These are phyloP conservation scores for Gossypium stocksii DNA, from an alignment of 345 rosid species.

Conservation along the genomic window DNA sequence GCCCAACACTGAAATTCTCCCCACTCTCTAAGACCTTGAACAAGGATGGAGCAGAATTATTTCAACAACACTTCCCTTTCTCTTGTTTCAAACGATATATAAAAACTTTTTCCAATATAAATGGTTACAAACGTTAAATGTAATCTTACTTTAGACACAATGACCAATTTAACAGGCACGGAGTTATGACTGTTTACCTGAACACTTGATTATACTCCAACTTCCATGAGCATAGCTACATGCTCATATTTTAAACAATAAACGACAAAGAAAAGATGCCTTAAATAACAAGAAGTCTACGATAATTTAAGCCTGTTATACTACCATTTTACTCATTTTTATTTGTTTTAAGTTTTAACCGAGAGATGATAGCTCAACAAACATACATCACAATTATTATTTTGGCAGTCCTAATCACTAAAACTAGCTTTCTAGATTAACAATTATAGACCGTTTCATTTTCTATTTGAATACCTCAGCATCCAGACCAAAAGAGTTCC, in stretches of 20 bases:
- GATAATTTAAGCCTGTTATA: not conserved
- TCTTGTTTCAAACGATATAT: not conserved
- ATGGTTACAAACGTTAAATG: not conserved
- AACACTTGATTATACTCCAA: not conserved
- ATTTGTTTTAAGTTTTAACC: too few relatives aligned
- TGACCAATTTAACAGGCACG: not conserved
- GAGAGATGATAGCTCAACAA: not conserved
- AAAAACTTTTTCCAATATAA: not conserved
- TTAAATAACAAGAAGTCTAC: not conserved
- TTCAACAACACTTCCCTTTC: not conserved
- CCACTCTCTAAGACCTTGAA: slow-evolving; percentile 74
- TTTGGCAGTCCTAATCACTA: not conserved
- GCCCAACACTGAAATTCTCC: slow-evolving; percentile 92
- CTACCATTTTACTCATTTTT: not conserved
- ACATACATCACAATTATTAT: not conserved
- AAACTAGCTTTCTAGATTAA: not conserved
- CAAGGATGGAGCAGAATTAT: not conserved
- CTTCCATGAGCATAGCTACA: not conserved
- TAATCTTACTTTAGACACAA: not conserved
- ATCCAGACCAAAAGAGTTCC: slow-evolving; percentile 62
- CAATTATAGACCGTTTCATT: not conserved
- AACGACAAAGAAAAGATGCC: not conserved
- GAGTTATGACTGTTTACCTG: not conserved
- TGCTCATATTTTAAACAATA: not conserved
- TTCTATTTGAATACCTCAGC: slow-evolving; percentile 42